These are phyloP conservation scores for Fusarium veterinarium DNA, from an alignment of 2,329 filamentous ascomycete species.

Conservation along the genomic window DNA sequence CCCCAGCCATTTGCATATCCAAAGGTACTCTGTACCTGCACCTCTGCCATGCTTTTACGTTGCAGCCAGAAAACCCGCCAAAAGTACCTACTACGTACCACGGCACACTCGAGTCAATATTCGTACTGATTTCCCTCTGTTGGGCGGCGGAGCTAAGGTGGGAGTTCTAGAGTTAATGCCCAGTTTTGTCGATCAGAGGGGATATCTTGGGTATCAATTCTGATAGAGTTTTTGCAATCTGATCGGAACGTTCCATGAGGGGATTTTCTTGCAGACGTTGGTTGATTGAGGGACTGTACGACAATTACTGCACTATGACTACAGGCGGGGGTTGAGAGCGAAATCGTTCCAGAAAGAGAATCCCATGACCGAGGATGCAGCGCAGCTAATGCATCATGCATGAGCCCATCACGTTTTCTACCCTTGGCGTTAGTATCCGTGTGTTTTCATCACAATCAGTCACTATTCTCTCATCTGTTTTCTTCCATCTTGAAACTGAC, in stretches of 20 bases:
- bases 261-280: background rate
- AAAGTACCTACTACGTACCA: background rate
- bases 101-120: constrained; percentile 22
- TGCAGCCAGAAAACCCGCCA: constrained; percentile 16
- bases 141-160: background rate
- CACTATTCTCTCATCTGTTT: background rate
- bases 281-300: background rate
- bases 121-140: background rate
- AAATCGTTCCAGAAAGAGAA: constrained; percentile 33
- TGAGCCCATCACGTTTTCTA: constrained; percentile 24
- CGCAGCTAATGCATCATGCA: constrained; percentile 28
- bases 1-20: constrained; percentile 26
- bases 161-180: constrained; percentile 26
- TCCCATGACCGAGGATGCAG: constrained; percentile 30
- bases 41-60: constrained; percentile 23
- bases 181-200: constrained; percentile 33
- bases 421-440: constrained; percentile 15
- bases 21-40: constrained; percentile 26
- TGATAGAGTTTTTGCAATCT: background rate
- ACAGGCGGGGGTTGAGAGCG: constrained; percentile 8
- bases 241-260: constrained; percentile 7
- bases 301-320: background rate
- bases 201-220: constrained; percentile 25
- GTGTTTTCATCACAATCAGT: background rate
- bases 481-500: background rate